A percentile compares a stretch with the other conserved stretches of the same genome.
Conservation (phyloP, 1,284 basidiomycete genomes). For the Leccinum huronense region DNA sequence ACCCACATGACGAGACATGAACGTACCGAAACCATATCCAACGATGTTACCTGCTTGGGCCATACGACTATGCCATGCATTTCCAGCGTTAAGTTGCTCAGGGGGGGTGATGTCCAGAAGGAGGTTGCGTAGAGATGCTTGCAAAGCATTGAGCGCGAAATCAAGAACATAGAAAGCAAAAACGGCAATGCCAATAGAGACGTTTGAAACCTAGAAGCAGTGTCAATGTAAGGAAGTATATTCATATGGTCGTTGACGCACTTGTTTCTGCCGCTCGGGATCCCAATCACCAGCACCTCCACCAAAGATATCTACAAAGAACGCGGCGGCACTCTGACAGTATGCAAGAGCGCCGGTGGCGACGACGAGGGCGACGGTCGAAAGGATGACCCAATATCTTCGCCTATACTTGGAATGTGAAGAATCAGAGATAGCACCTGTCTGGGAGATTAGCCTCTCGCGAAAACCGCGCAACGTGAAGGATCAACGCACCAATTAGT, state of each 20-base stretch:
- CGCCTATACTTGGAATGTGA: constrained; percentile 86
- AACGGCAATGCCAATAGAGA: constrained; percentile 85
- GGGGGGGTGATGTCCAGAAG: constrained; percentile 87
- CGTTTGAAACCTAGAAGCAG: constrained; percentile 55
- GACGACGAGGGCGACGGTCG: constrained; percentile 71
- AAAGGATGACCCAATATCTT: constrained; percentile 85
- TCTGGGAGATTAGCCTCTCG: constrained; percentile 25
- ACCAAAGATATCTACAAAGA: constrained; percentile 77
- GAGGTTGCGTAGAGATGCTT: constrained; percentile 90
- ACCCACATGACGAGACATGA: background rate
- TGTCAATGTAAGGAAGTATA: constrained; percentile 3
- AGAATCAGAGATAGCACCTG: constrained; percentile 91
- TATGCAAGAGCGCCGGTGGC: constrained; percentile 83
- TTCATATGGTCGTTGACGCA: constrained; percentile 31
- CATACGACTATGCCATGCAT: constrained; percentile 99
- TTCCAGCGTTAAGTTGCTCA: constrained; percentile 85
- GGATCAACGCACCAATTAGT: constrained; percentile 68
- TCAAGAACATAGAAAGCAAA: constrained; percentile 91
- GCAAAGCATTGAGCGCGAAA: constrained; percentile 92
- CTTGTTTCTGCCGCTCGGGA: constrained; percentile 64
- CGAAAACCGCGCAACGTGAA: constrained; percentile 16
- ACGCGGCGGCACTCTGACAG: constrained; percentile 70
- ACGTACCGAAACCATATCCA: constrained; percentile 83
- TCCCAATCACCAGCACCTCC: constrained; percentile 90
- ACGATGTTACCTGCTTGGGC: constrained; percentile 93